phyloP scores from a whole-genome alignment of 768 basidiomycete species.

The Russula sp. region DNA sequence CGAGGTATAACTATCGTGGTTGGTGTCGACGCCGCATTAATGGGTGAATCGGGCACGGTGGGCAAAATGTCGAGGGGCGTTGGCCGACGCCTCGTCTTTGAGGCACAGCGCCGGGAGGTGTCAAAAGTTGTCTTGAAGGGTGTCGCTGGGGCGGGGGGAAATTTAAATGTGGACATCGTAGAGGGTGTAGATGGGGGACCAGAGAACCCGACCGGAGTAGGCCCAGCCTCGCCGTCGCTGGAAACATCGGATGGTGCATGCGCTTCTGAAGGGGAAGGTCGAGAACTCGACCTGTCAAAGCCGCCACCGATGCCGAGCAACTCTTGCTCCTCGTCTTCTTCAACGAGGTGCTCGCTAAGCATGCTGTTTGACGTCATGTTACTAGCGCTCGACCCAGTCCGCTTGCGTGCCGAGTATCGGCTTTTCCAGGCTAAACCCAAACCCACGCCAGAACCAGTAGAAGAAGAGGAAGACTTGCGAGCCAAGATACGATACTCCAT shows the following conservation, averaged over 20 bases:
- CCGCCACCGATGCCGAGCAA: slow-evolving; percentile 66
- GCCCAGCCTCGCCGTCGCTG: slow-evolving; percentile 30
- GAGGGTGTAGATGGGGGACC: slow-evolving; percentile 25
- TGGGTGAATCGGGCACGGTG: slow-evolving; percentile 71
- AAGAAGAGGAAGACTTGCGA: slow-evolving; percentile 68
- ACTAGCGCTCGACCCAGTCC: slow-evolving; percentile 74
- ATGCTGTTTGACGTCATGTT: slow-evolving; percentile 63
- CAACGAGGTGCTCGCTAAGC: slow-evolving; percentile 75
- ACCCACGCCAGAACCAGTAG: slow-evolving; percentile 59
- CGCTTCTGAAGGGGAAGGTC: slow-evolving; percentile 38
- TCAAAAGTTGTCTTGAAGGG: slow-evolving; percentile 54
- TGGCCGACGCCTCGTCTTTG: slow-evolving; percentile 59
- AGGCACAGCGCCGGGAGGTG: slow-evolving; percentile 33
- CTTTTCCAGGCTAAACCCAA: slow-evolving; percentile 66
- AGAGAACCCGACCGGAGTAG: slow-evolving; percentile 15
- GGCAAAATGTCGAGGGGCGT: slow-evolving; percentile 60
- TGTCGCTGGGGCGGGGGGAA: slow-evolving; percentile 43
- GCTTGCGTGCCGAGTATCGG: slow-evolving; percentile 63
- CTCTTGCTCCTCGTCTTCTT: slow-evolving; percentile 76
- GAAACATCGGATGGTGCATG: slow-evolving; percentile 34
- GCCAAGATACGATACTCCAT: slow-evolving; percentile 82
- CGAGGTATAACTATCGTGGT: slow-evolving; percentile 37
- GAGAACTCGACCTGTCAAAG: slow-evolving; percentile 45
- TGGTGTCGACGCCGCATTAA: slow-evolving; percentile 48
- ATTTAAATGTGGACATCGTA: slow-evolving; percentile 26